Conservation (phyloP, 495 filamentous ascomycete species). For the Neurospora sp. region DNA sequence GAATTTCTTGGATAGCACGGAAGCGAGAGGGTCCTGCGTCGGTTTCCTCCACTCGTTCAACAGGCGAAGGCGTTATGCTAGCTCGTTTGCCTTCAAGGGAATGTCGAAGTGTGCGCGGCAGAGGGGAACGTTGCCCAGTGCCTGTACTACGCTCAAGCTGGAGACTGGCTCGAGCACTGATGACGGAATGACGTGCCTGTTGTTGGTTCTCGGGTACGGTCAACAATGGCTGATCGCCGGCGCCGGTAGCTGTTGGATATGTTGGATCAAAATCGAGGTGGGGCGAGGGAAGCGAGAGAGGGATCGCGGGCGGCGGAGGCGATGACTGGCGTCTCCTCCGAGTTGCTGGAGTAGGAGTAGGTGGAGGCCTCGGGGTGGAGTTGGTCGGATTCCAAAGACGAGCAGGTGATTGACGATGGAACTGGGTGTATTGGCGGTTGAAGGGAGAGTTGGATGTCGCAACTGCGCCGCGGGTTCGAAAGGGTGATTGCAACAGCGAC, state of each 20-base stretch:
- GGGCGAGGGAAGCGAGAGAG: conserved; percentile 33
- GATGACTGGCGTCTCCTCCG: conserved; percentile 31
- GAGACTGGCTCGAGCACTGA: conserved; percentile 46
- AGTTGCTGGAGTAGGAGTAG: conserved; percentile 12
- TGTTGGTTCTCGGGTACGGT: conserved; percentile 54
- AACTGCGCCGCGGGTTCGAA: conserved; percentile 31
- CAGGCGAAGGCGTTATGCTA: conserved; percentile 22
- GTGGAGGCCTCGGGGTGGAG: conserved; percentile 42
- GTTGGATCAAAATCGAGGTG: conserved; percentile 19
- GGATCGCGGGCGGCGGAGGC: conserved; percentile 37
- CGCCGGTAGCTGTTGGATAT: conserved; percentile 25
- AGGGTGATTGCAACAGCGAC: conserved; percentile 30
- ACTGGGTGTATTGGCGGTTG: conserved; percentile 8
- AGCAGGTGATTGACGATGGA: conserved; percentile 26
- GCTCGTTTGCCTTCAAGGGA: conserved; percentile 39
- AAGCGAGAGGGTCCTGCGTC: conserved; percentile 18
- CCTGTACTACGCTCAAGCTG: conserved; percentile 49
- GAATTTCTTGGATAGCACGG: conserved; percentile 20
- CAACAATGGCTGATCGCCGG: conserved; percentile 61
- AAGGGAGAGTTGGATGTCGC: conserved; percentile 5
- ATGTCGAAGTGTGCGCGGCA: conserved; percentile 48
- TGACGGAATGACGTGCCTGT: conserved; percentile 40
- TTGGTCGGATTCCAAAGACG: conserved; percentile 58
- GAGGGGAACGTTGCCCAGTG: conserved; percentile 50
- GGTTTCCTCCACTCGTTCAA: conserved; percentile 10